Base-by-base conservation (phyloP, 768 basidiomycete genomes). In the Collybia mongolica region DNA sequence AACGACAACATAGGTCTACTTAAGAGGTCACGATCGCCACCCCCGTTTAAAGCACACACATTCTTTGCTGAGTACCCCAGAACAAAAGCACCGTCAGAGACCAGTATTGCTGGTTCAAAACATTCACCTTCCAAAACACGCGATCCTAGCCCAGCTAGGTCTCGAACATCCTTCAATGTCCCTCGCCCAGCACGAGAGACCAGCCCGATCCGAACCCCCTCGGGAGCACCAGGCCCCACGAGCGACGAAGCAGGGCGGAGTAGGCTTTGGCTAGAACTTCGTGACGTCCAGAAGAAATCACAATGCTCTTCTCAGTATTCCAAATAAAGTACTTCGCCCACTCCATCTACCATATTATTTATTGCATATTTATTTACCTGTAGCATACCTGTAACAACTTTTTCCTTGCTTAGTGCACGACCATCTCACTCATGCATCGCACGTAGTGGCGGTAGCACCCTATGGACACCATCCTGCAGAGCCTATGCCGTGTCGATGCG, bases 231-330 rank as follows among this genome's bases (percentile, higher is more conserved):
- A 20, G 70, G 65, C 54, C 64, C 66, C 22, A 56, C 50, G 12
- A 61, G 60, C 18, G 71, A 66, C 12, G 74, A 73, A 37, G 51
- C 38, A 62, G 69, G 66, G 54, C 61, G 77, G 54, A 73, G 76
- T 56, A 71, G 70, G 49, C 59, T 84, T 52, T 83, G 82, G 80
- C 72, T 69, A 38, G 83, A 84, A 56, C 65, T 84, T 20, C 73
- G 72, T 59, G 74, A 77, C 49, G 68, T 81, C 46, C 76, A 71
- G 55, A 69, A 69, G 51, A 73, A 72, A 62, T 68, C 79, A 51
- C 70, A 72, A 35, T 71, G 76, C 43, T 69, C 70, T 35, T 79
- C 77, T 17, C 71, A 73, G 43, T 66, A 62, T 51, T 71, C 76
- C 52, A 68, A 71, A 38, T 44, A 49, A 60, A 69, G 67, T 51